phyloP scores from a whole-genome alignment of 768 basidiomycete genomes.

The Tylopilus cervinicoccineus region DNA sequence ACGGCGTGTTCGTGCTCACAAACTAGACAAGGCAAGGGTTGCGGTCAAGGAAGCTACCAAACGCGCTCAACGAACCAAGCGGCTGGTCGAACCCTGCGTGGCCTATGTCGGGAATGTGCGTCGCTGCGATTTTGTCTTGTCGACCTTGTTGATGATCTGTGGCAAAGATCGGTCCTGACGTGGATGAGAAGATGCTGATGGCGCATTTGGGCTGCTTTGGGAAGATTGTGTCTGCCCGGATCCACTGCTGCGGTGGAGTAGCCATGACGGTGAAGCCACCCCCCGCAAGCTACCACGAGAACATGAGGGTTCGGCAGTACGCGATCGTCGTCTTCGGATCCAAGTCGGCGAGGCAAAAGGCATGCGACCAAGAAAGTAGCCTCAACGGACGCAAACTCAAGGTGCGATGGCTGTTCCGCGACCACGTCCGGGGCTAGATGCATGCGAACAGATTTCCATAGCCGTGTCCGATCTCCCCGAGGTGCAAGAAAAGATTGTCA shows the following conservation, averaged over 20 bases:
- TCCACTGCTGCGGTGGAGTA: constrained; percentile 33
- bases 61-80: constrained; percentile 10
- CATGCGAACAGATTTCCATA: constrained; percentile 22
- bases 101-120: constrained; percentile 66
- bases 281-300: constrained; percentile 28
- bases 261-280: constrained; percentile 25
- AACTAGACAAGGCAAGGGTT: constrained; percentile 14
- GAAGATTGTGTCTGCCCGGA: constrained; percentile 14
- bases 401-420: constrained; percentile 31
- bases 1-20: constrained; percentile 10
- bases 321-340: constrained; percentile 47
- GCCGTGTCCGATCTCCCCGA: constrained; percentile 33
- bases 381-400: constrained; percentile 39
- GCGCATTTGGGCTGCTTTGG: constrained; percentile 26
- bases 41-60: constrained; percentile 17
- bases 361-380: constrained; percentile 38
- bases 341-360: constrained; percentile 34
- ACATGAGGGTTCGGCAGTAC: constrained; percentile 44
- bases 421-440: neutral
- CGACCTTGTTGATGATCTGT: constrained; percentile 1
- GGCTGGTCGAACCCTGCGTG: constrained; percentile 23
- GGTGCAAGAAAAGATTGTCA: constrained; percentile 26
- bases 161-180: constrained; percentile 31
- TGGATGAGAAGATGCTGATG: constrained; percentile 21
- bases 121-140: constrained; percentile 1